Conservation (phyloP, 2,329 filamentous ascomycete species). For the Madurella fahalii region DNA sequence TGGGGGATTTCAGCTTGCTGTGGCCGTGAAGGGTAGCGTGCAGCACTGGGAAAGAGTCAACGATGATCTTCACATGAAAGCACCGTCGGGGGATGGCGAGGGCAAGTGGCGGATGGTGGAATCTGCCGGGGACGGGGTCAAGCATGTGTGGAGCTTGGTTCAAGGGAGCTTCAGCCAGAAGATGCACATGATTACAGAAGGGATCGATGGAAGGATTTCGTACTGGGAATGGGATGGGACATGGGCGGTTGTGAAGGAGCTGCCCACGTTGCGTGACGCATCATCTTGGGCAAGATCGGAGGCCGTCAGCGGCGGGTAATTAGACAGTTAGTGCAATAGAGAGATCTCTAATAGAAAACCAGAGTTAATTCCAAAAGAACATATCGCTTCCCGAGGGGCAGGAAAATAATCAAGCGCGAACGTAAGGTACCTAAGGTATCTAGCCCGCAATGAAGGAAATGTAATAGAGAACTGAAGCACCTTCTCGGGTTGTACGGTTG, state of each 20-base stretch:
- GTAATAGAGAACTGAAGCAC: no score
- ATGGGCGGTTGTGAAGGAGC: slow-evolving; percentile 12
- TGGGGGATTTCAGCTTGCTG: slow-evolving; percentile 18
- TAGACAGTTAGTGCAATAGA: background rate
- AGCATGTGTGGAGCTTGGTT: slow-evolving; percentile 18
- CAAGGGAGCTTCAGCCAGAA: slow-evolving; percentile 17
- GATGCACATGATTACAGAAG: slow-evolving; percentile 24
- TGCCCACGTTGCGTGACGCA: slow-evolving; percentile 2
- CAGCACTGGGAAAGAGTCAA: slow-evolving; percentile 21
- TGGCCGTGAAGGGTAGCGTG: slow-evolving; percentile 17
- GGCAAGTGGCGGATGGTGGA: slow-evolving; percentile 17
- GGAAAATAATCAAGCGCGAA: no score
- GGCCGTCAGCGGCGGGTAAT: slow-evolving; percentile 11
- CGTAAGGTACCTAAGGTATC: no score
- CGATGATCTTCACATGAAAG: background rate
- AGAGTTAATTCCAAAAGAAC: no score
- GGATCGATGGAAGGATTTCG: slow-evolving; percentile 8
- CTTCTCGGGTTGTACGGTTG: no score
- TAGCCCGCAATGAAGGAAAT: no score
- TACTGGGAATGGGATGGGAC: slow-evolving; percentile 21
- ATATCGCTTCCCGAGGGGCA: no score
- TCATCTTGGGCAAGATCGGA: background rate
- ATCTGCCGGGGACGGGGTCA: slow-evolving; percentile 6
- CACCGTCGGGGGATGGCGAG: background rate
- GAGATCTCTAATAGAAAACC: background rate